phyloP scores from a whole-genome alignment of 1,284 basidiomycete genomes.

The Earliella scabrosa region DNA sequence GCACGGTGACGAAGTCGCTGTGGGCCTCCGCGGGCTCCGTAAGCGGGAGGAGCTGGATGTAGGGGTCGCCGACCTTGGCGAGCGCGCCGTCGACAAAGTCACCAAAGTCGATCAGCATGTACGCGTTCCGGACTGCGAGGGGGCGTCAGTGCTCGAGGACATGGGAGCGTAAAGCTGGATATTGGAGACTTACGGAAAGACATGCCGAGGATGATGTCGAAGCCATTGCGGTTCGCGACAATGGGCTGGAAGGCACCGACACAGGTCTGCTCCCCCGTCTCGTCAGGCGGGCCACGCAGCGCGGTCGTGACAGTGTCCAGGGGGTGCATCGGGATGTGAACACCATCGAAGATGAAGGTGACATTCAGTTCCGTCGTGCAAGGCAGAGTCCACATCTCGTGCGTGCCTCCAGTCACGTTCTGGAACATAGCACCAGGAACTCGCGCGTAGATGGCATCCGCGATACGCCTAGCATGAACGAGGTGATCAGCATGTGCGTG shows the following conservation, averaged over 20 bases:
- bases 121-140: constrained; percentile 67
- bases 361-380: constrained; percentile 65
- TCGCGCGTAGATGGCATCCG: constrained; percentile 59
- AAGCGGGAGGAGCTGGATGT: constrained; percentile 62
- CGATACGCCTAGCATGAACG: constrained; percentile 44
- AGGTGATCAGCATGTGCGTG: neutral
- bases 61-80: constrained; percentile 47
- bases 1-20: constrained; percentile 54
- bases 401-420: constrained; percentile 45
- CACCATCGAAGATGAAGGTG: constrained; percentile 60
- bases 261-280: constrained; percentile 29
- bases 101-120: constrained; percentile 64
- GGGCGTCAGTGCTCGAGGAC: neutral
- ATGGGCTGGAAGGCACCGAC: constrained; percentile 70
- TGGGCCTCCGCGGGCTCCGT: constrained; percentile 48
- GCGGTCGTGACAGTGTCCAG: constrained; percentile 54
- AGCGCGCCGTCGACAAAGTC: constrained; percentile 50
- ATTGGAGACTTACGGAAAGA: constrained; percentile 66
- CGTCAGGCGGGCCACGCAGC: constrained; percentile 24
- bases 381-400: constrained; percentile 59
- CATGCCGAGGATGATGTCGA: constrained; percentile 83
- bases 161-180: neutral
- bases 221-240: constrained; percentile 47
- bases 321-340: constrained; percentile 61
- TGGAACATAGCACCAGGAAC: constrained; percentile 53